A percentile compares a stretch with the other conserved stretches of the same genome.
These are phyloP conservation scores for Calycina marina DNA, from an alignment of 2,329 filamentous ascomycete species.

Conservation along the genomic window DNA sequence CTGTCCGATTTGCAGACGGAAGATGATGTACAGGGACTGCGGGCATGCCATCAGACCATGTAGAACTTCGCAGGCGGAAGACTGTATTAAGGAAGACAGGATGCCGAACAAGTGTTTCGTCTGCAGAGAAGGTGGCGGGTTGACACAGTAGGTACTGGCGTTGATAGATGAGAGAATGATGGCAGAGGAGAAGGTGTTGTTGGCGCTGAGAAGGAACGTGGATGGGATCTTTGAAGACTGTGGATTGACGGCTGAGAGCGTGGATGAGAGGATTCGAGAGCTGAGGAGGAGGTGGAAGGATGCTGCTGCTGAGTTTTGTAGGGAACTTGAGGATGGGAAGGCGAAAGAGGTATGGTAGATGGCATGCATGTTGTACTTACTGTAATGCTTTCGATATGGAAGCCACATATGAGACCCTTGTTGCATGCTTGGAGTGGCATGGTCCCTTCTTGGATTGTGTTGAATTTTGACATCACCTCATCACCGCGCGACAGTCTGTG, in stretches of 20 bases:
- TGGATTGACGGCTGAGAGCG: slow-evolving; percentile 4
- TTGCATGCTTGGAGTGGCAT: too few relatives aligned
- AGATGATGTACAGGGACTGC: slow-evolving; percentile 15
- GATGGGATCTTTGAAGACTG: slow-evolving; percentile 10
- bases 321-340: slow-evolving; percentile 18
- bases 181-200: slow-evolving; percentile 7
- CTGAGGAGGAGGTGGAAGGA: slow-evolving; percentile 10
- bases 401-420: too few relatives aligned
- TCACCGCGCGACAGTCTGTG: slow-evolving; percentile 6
- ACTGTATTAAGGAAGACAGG: slow-evolving; percentile 7
- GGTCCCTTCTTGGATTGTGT: too few relatives aligned
- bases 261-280: slow-evolving; percentile 10
- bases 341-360: slow-evolving; percentile 14
- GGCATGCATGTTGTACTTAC: too few relatives aligned
- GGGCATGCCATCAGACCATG: slow-evolving; percentile 13
- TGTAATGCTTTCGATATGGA: too few relatives aligned
- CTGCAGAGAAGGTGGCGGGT: slow-evolving; percentile 9
- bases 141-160: slow-evolving; percentile 4
- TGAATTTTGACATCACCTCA: too few relatives aligned
- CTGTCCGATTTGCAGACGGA: slow-evolving; percentile 16
- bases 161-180: slow-evolving; percentile 7
- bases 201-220: slow-evolving; percentile 8
- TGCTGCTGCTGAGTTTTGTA: slow-evolving; percentile 8
- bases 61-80: slow-evolving; percentile 2
- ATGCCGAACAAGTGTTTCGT: slow-evolving; percentile 14